These are phyloP conservation scores for Bipolaris zeicola DNA, from an alignment of 2,329 filamentous ascomycete genomes.

Conservation along the genomic window DNA sequence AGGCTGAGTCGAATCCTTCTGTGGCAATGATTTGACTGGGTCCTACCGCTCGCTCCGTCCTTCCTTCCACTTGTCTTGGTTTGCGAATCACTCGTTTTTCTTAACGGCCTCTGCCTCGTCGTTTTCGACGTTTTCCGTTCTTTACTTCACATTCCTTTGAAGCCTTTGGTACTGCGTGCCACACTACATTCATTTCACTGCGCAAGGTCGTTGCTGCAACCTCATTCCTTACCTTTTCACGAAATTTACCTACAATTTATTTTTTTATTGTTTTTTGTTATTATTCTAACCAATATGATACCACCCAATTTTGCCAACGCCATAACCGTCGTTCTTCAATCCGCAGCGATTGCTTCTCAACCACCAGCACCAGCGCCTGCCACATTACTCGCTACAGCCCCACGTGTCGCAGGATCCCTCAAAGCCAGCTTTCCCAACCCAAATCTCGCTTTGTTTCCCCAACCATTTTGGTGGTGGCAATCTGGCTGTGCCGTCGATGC, in stretches of 20 bases:
- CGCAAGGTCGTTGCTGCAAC: neutral
- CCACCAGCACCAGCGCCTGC: conserved; percentile 14
- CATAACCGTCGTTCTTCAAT: conserved; percentile 5
- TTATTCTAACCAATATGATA: conserved; percentile 9
- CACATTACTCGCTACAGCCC: conserved; percentile 20
- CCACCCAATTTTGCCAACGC: conserved; percentile 9
- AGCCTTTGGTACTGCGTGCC: conserved; percentile 1
- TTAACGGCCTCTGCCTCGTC: neutral
- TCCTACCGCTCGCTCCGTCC: neutral
- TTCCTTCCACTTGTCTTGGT: neutral
- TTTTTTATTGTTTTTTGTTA: neutral
- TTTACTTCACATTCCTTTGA: neutral
- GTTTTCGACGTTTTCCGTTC: neutral
- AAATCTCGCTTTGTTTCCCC: conserved; percentile 25
- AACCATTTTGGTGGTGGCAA: conserved; percentile 41
- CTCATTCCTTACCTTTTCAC: neutral
- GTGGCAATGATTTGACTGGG: neutral
- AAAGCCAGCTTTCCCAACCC: conserved; percentile 26
- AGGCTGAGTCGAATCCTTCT: neutral
- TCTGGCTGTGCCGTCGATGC: conserved; percentile 35
- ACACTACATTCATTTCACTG: conserved; percentile 2
- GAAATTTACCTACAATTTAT: neutral
- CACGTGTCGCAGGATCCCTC: conserved; percentile 23
- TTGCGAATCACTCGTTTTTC: neutral
- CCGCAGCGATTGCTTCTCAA: conserved; percentile 3